Base-by-base conservation (phyloP, 441 rosid genomes). In the Rhodomyrtus psidioides region DNA sequence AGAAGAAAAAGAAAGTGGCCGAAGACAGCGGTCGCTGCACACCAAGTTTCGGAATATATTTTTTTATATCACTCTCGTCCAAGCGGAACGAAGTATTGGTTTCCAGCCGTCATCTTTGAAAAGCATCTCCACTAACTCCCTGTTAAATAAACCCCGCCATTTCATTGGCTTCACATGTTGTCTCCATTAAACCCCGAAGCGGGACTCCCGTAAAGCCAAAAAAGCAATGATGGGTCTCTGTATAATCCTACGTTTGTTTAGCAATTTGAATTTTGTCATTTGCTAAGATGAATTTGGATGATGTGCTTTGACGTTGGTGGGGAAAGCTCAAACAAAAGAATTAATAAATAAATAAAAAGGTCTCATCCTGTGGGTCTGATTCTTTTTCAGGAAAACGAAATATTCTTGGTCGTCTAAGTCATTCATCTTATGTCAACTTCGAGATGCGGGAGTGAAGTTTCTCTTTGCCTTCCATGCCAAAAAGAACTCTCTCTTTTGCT, bases 21-120 rank as follows among this genome's bases (percentile, higher is more conserved):
- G 19, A 65, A 65, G 19, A 34, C 76, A 19, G 46, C 24, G 46
- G 76, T 34, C 44, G 76, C 21, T 39, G 76, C 76, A 19, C 26
- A 1, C 15, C 7, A 19, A 3, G 46, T 19, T 34, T 65, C 26
- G 24, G 46, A 39, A 34, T n/a, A n/a, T n/a, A n/a, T n/a, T 10
- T 19, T 65, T 15, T 57, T 15, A n/a, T 17, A 4, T 9, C 26
- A 34, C 46, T 0, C 76, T 34, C 46, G 46, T 65, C 21, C 26
- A 0, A 30, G 26, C 13, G 14, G 14, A 34, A 17, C 46, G 17
- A 9, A 34, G 6, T 23, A 13, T 13, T 0, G 8, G 5, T 2
- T n/a, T 58, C 65, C 28, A 19, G 76, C 76, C 26, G 44, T 9
- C 76, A 19, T 21, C 42, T 65, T 19, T 65, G 76, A n/a, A 65